Evolutionary conservation across 352 stramenopile genomes (phyloP).

Genomic region (Phytophthora citricola): DNA sequence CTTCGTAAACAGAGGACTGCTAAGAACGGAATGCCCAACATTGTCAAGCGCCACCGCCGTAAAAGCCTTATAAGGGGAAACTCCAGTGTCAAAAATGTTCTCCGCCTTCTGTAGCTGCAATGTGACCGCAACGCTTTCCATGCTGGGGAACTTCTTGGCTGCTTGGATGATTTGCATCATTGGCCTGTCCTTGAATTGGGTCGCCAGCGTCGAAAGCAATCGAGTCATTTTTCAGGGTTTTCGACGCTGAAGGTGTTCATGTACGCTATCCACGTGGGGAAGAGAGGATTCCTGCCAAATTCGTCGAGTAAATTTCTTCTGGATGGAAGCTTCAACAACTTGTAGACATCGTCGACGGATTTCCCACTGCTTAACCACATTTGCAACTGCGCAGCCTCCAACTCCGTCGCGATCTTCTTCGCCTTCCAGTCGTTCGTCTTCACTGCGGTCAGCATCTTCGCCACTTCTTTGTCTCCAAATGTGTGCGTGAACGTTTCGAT

Average conservation of each 20-base stretch:
- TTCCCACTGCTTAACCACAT: background rate
- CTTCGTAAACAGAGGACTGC: background rate
- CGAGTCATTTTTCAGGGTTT: background rate
- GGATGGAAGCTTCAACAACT: too few species aligned
- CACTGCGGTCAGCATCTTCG: slow-evolving; percentile 1
- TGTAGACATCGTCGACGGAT: background rate
- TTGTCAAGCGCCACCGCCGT: background rate
- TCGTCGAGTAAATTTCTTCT: too few species aligned
- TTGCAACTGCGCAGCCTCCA: slow-evolving; percentile 5
- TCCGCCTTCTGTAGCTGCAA: background rate
- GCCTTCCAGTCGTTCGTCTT: background rate
- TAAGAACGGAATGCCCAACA: background rate
- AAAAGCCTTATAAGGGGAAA: background rate
- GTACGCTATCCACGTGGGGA: background rate
- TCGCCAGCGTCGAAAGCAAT: background rate
- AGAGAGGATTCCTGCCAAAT: background rate
- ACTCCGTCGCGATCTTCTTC: slow-evolving; percentile 1
- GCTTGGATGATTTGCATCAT: background rate
- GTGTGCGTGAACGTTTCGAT: background rate
- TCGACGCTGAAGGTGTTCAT: background rate
- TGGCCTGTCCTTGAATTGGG: background rate
- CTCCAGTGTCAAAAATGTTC: background rate
- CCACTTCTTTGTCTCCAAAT: background rate
- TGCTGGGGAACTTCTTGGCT: background rate
- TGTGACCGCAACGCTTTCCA: background rate